Percentiles rank a stretch among this genome's conserved stretches.
Conservation (phyloP, 2,329 filamentous ascomycete genomes). For the Colletotrichum sublineola region DNA sequence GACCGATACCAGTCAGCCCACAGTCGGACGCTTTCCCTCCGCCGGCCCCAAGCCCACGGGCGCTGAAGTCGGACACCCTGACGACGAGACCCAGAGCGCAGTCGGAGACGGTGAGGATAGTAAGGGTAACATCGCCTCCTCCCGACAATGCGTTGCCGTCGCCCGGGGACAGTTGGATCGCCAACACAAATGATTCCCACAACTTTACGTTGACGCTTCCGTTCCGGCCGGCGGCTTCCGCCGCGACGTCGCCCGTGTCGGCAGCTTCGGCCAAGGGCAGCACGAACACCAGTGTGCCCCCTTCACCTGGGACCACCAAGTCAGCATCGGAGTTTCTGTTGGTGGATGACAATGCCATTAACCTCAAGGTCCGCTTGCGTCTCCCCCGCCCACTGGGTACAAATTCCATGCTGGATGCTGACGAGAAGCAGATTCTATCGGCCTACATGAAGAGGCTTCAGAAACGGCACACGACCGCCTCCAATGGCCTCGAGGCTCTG, state of each 20-base stretch:
- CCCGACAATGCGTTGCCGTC: slow-evolving; percentile 9
- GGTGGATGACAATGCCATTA: slow-evolving; percentile 54
- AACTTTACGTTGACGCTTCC: slow-evolving; percentile 37
- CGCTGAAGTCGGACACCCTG: slow-evolving; percentile 6
- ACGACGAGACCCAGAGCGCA: slow-evolving; percentile 23
- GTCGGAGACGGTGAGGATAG: slow-evolving; percentile 31
- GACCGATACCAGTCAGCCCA: slow-evolving; percentile 12
- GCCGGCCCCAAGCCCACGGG: background rate
- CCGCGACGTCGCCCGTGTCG: background rate
- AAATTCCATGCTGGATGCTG: background rate
- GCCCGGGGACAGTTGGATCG: slow-evolving; percentile 16
- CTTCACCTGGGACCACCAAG: slow-evolving; percentile 6
- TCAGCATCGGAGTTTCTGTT: slow-evolving; percentile 46
- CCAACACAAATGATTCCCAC: slow-evolving; percentile 11
- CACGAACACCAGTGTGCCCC: background rate
- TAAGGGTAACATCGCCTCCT: slow-evolving; percentile 10
- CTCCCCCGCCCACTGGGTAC: too few species aligned
- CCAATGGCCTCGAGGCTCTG: slow-evolving; percentile 60
- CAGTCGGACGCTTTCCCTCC: slow-evolving; percentile 17
- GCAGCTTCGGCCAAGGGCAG: slow-evolving; percentile 9
- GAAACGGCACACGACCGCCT: slow-evolving; percentile 53
- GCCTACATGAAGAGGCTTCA: slow-evolving; percentile 54
- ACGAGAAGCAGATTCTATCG: slow-evolving; percentile 48
- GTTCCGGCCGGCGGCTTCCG: slow-evolving; percentile 22
- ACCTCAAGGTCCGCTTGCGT: slow-evolving; percentile 45